phyloP scores from a whole-genome alignment of 192 early-diverging fungal species.

The Coemansia sp. region DNA sequence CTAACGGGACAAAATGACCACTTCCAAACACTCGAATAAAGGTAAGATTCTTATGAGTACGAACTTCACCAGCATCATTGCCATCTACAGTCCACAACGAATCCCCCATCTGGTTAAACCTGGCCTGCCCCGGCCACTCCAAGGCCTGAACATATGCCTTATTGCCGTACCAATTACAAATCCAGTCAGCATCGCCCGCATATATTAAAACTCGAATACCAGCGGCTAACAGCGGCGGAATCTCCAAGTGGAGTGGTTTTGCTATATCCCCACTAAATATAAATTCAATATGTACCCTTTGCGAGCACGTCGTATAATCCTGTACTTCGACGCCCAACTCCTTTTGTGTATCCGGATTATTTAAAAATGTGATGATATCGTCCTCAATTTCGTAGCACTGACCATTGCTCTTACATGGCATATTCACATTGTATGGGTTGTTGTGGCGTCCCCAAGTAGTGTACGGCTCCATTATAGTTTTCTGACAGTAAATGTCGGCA shows the following conservation, averaged over 20 bases:
- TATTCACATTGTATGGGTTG: constrained; percentile 94
- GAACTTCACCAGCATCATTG: constrained; percentile 64
- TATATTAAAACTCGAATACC: constrained; percentile 86
- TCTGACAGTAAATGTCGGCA: constrained; percentile 82
- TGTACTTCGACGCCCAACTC: constrained; percentile 73
- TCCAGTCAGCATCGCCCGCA: constrained; percentile 91
- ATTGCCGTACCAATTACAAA: constrained; percentile 90
- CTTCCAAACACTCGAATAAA: constrained; percentile 87
- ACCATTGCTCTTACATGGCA: constrained; percentile 75
- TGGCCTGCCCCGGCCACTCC: constrained; percentile 76
- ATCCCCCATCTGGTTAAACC: constrained; percentile 71
- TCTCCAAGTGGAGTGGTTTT: constrained; percentile 71
- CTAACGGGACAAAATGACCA: constrained; percentile 91
- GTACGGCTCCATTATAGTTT: constrained; percentile 57
- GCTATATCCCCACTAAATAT: constrained; percentile 85
- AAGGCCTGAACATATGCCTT: constrained; percentile 86
- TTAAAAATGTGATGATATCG: constrained; percentile 79
- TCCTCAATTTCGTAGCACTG: constrained; percentile 87
- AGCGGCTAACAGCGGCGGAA: constrained; percentile 73
- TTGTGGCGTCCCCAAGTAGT: constrained; percentile 78
- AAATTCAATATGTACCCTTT: constrained; percentile 78
- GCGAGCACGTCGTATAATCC: constrained; percentile 80
- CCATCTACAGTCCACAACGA: constrained; percentile 68
- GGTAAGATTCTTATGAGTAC: constrained; percentile 69
- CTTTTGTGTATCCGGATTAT: constrained; percentile 68